Evolutionary conservation across 2,329 filamentous ascomycete genomes (phyloP), one percentile per base, ranked within the genome.

Genomic region (Daldinia eschscholtzii): DNA sequence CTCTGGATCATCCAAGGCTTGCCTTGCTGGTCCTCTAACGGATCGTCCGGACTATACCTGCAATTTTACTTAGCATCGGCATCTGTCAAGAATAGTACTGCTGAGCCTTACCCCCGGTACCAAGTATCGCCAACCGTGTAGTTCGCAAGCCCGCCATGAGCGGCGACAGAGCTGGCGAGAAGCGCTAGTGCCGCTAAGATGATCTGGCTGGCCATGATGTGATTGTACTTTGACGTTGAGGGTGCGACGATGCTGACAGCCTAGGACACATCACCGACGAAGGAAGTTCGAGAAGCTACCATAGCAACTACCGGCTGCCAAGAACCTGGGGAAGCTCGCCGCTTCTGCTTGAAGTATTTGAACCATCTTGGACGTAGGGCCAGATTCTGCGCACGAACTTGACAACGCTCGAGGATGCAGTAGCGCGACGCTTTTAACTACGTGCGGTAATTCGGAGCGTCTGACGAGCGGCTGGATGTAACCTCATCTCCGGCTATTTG

Each of bases 61-160:
- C 1, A n/a, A 28, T 4, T 18, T 4, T 37, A 35, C 13, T 58
- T 4, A 18, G 55, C n/a, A 53, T 20, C 33, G 2, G 1, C 5
- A 48, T 15, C 18, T 7, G n/a, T 4, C 6, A 33, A 3, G 3
- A 35, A 15, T 5, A 42, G 33, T 15, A n/a, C 15, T 28, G 12
- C 15, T 28, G 12, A 39, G 15, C 52, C 76, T 68, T 64, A 82
- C 79, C 80, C 81, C 74, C 79, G 75, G 57, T 82, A 82, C 81
- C 80, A 82, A 13, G 75, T 79, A 2, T 81, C 78, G 30, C 79
- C 80, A 0, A 82, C 80, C 2, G 80, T 82, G 69, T 82, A 82
- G 69, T 82, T 81, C 37, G 77, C 73, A 7, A 82, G 73, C 5
- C 80, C 81, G 6, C 80, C 81, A 67, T 82, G 80, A 18, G 76